Base-by-base conservation (phyloP, 345 rosid genomes). In the Aquilaria malaccensis region DNA sequence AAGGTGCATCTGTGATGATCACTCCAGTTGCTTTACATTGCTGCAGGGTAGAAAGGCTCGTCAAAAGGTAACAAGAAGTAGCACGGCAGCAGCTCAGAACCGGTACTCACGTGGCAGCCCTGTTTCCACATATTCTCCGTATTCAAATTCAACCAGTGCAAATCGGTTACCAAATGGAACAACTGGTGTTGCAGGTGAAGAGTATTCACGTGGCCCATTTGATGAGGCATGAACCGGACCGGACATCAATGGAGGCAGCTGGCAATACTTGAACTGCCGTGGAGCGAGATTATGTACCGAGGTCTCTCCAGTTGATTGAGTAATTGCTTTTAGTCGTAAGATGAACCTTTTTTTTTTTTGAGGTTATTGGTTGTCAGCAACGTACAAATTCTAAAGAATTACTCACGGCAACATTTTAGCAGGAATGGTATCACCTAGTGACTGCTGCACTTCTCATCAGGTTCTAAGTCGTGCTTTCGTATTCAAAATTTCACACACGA, bases 21-120 rank as follows among this genome's bases (percentile, higher is more conserved):
- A 37, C 43, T 37, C 43, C 43, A 55, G 61, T 47, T 71, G 63
- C 52, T 58, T 49, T 10, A 49, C 55, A 56, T 43, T 50, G 46
- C 61, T 60, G 57, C 78, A 93, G 96, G 99, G 99, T 58, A 83
- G 96, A 79, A 93, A 86, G 83, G 88, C 97, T 55, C 92, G 95
- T 3, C 76, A 62, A 7, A 89, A 85, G 77, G 75, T 74, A 31
- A 84, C 90, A 11, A 83, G 97, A 79, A 37, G 43, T 37, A 94
- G 88, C 57, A 81, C 83, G 74, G 75, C 91, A 7, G 86, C 90
- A 57, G 79, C 88, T n/a, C 89, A 82, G 80, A 89, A 76, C 74
- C 81, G 88, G 70, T 56, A 78, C 63, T 60, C 95, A 50, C 79
- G 80, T 64, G 85, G 80, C 71, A 82, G 81, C 77, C 78, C 77